Evolutionary conservation across 495 filamentous ascomycete species (phyloP).

Genomic region (Immersiella caudata): DNA sequence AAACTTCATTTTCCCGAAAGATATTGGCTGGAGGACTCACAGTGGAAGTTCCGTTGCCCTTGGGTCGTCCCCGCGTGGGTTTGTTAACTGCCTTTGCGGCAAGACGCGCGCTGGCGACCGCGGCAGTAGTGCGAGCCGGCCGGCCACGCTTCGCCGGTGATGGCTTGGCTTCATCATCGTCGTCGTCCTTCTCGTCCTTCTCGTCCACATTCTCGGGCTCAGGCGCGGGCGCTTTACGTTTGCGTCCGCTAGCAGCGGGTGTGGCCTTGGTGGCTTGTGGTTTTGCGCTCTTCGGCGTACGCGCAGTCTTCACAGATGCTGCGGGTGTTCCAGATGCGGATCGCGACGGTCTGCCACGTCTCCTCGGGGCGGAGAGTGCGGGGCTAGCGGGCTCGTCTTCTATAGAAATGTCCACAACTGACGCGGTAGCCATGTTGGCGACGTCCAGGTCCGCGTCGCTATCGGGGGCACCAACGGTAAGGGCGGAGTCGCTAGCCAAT

Average conservation of each 20-base stretch:
- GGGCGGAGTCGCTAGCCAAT: constrained; percentile 3
- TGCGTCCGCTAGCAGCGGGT: constrained; percentile 17
- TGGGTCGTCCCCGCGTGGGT: constrained; percentile 28
- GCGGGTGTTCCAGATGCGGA: constrained; percentile 22
- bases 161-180: constrained; percentile 9
- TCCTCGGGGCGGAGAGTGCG: constrained; percentile 18
- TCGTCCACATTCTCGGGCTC: constrained; percentile 15
- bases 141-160: constrained; percentile 30
- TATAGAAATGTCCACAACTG: constrained; percentile 16
- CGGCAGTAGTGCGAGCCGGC: constrained; percentile 23
- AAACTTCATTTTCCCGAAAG: not conserved
- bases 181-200: constrained; percentile 6
- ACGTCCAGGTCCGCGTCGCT: constrained; percentile 6
- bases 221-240: constrained; percentile 30
- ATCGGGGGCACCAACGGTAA: constrained; percentile 28
- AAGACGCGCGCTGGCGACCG: constrained; percentile 31
- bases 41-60: constrained; percentile 6
- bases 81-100: constrained; percentile 33
- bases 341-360: constrained; percentile 31
- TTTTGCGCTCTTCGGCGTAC: constrained; percentile 25
- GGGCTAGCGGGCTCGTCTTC: not conserved
- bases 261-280: not conserved
- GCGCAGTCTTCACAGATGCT: constrained; percentile 23
- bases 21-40: constrained; percentile 16
- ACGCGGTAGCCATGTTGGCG: constrained; percentile 4